Percentiles rank a stretch among this genome's conserved stretches.
Evolutionary conservation across 495 filamentous ascomycete species (phyloP).

Genomic region (Cercophora samala): DNA sequence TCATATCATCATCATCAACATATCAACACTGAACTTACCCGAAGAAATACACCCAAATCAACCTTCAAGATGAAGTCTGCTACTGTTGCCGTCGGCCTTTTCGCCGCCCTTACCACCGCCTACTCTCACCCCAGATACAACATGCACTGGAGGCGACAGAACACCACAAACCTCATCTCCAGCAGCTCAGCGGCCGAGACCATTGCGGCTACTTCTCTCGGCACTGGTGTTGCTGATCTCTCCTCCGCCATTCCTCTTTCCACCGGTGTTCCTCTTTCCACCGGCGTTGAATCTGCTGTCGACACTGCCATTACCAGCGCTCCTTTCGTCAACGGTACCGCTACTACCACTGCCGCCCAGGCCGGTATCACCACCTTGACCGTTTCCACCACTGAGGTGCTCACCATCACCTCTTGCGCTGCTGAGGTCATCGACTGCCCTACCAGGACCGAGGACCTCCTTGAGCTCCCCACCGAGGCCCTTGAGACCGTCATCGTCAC

Average conservation of each 20-base stretch:
- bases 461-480: conserved; percentile 29
- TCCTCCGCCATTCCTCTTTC: conserved; percentile 12
- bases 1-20: conserved; percentile 15
- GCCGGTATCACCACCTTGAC: conserved; percentile 44
- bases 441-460: conserved; percentile 38
- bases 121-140: conserved; percentile 40
- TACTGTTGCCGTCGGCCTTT: conserved; percentile 42
- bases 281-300: conserved; percentile 15
- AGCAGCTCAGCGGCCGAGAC: conserved; percentile 11
- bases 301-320: conserved; percentile 21
- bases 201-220: conserved; percentile 41
- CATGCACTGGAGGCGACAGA: conserved; percentile 38
- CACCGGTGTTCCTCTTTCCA: conserved; percentile 19
- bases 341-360: neutral
- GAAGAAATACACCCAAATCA: conserved; percentile 14
- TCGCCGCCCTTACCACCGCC: conserved; percentile 44
- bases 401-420: conserved; percentile 62
- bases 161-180: conserved; percentile 31
- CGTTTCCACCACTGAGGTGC: conserved; percentile 53
- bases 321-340: conserved; percentile 24
- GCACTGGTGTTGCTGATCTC: conserved; percentile 33
- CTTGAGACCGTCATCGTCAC: conserved; percentile 41
- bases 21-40: conserved; percentile 11
- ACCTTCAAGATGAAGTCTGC: conserved; percentile 47
- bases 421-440: conserved; percentile 64